phyloP scores from a whole-genome alignment of 148 eudicot genomes.

The Vaccinium vitisidaea region DNA sequence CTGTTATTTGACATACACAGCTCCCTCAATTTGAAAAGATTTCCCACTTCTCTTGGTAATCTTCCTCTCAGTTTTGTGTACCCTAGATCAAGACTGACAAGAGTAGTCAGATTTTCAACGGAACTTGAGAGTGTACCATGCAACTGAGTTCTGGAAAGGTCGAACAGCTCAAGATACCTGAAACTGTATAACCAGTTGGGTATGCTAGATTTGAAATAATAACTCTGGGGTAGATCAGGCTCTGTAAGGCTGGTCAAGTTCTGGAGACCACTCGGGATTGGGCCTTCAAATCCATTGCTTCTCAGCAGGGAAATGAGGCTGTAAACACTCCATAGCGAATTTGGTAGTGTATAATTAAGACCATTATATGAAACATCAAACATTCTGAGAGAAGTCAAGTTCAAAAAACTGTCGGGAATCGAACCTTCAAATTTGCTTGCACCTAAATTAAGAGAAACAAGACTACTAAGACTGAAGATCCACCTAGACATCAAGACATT shows the following conservation, averaged over 20 bases:
- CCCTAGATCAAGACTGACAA: background rate
- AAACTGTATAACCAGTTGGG: slow-evolving; percentile 9
- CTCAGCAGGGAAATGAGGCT: no score
- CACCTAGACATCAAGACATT: background rate
- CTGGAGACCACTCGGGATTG: background rate
- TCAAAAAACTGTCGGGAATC: no score
- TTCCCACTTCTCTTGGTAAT: background rate
- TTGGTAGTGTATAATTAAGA: no score
- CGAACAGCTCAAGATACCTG: background rate
- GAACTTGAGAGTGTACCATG: background rate
- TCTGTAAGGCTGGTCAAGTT: background rate
- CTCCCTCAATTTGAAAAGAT: background rate
- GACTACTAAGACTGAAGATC: background rate
- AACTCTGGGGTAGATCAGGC: background rate
- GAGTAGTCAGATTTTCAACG: slow-evolving; percentile 21
- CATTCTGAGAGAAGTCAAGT: no score
- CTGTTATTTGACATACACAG: background rate
- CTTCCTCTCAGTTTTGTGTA: background rate
- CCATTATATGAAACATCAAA: no score
- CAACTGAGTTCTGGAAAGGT: no score
- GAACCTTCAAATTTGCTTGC: background rate
- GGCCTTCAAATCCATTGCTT: no score
- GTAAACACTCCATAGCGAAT: no score
- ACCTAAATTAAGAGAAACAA: background rate
- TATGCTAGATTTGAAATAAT: background rate